Evolutionary conservation across 108 stramenopile species (phyloP).

Genomic region (Nitzschia sp.): DNA sequence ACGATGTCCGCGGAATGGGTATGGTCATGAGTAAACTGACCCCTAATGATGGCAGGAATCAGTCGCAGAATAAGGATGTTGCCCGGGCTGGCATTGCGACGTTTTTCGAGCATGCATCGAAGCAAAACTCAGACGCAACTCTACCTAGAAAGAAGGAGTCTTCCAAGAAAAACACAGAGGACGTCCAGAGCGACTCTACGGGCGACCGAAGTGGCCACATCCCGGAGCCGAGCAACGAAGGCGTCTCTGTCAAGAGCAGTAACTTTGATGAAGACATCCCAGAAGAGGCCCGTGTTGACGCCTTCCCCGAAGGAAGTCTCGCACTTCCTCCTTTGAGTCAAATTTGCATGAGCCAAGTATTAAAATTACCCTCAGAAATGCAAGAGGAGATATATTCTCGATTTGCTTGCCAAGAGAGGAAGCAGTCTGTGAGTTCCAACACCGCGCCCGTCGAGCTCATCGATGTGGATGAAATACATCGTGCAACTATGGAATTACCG

Average conservation of each 20-base stretch:
- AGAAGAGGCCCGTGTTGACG: neutral
- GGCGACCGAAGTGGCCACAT: neutral
- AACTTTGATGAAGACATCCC: neutral
- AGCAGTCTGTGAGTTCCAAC: neutral
- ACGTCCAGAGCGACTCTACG: too few species aligned
- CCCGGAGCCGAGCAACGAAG: neutral
- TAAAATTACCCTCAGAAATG: slow-evolving; percentile 37
- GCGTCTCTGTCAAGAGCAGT: neutral
- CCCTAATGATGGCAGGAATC: slow-evolving; percentile 29
- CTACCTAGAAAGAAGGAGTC: too few species aligned
- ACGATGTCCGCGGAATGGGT: slow-evolving; percentile 86
- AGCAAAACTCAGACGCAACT: too few species aligned
- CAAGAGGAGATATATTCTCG: slow-evolving; percentile 23
- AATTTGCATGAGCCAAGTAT: slow-evolving; percentile 51
- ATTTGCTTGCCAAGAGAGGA: slow-evolving; percentile 6
- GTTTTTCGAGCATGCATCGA: neutral
- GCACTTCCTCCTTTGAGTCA: slow-evolving; percentile 50
- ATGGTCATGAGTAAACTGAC: slow-evolving; percentile 69
- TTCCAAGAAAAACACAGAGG: too few species aligned
- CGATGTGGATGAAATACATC: neutral
- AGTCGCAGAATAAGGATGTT: neutral
- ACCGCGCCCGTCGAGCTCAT: neutral
- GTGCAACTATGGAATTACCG: neutral
- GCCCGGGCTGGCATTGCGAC: neutral
- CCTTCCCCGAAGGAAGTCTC: neutral